Base-by-base conservation (phyloP, 176 grass and related monocot genomes). In the Oryza rufipogon region DNA sequence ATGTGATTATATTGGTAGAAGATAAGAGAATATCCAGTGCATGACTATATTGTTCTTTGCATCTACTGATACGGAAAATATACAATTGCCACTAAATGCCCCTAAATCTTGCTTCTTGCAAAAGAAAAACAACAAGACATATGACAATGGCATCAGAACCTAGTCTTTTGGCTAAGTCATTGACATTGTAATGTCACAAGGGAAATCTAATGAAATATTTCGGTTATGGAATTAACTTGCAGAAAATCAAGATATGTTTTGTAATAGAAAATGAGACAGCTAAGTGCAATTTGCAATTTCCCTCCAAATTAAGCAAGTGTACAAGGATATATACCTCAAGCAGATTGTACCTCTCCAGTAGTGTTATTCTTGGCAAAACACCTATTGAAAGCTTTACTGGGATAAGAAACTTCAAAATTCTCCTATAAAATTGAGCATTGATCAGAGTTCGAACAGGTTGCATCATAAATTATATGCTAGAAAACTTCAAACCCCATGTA, bases 351-450 rank as follows among this genome's bases (percentile, higher is more conserved):
- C 87, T 91, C 72, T 96, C 81, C 32, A 99, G 51, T 61, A 94
- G 88, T 2, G 74, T 82, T 56, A 85, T 90, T 86, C 84, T 92
- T 66, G 93, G 91, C 45, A 99, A 84, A 67, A 96, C 86, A 76
- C 96, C 93, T 77, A 99, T 84, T 80, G 93, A 99, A 80, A 99
- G 78, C 93, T 99, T 99, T 68, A 99, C 91, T 0, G 91, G 96
- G 73, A 99, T 77, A 64, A 99, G 89, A 84, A 96, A 99, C 81
- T 99, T 99, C 81, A 99, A 86, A 88, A 99, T 92, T 87, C 86
- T 92, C 89, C 93, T 96, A 84, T 8, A 85, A 91, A 83, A 82
- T 66, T 49, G 19, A 81, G 49, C 22, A 89, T 60, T 67, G 49
- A 44, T 87, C 66, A 89, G 42, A 77, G 33, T 83, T 19, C 4